These are phyloP conservation scores for Gossypium stocksii DNA, from an alignment of 345 rosid genomes.

Conservation along the genomic window DNA sequence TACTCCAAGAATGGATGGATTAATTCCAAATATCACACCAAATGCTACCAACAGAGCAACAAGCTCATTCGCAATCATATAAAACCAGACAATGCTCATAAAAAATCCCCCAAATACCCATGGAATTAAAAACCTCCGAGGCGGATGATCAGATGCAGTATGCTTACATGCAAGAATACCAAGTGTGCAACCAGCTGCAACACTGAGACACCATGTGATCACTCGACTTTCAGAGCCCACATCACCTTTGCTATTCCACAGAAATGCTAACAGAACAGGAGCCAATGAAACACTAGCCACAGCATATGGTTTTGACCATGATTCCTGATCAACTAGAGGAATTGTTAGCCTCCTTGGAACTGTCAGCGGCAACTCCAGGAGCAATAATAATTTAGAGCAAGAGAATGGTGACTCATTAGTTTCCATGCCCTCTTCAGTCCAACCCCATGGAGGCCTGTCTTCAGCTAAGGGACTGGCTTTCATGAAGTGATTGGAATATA, in stretches of 20 bases:
- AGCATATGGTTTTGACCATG: conserved; percentile 77
- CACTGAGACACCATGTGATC: conserved; percentile 40
- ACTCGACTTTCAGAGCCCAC: conserved; percentile 27
- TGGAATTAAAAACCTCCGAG: conserved; percentile 52
- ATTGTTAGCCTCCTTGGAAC: conserved; percentile 71
- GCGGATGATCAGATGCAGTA: conserved; percentile 60
- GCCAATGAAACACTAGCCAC: conserved; percentile 74
- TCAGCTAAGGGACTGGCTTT: conserved; percentile 29
- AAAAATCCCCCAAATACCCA: conserved; percentile 92
- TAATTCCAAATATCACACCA: conserved; percentile 58
- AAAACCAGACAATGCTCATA: conserved; percentile 93
- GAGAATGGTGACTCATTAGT: conserved; percentile 25
- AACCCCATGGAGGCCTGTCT: conserved; percentile 57
- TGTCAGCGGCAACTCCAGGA: conserved; percentile 67
- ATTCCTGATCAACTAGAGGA: conserved; percentile 61
- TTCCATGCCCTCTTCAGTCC: conserved; percentile 43
- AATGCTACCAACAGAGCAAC: conserved; percentile 73
- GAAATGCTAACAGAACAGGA: conserved; percentile 54
- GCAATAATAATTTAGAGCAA: conserved; percentile 36
- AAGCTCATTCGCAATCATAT: conserved; percentile 91
- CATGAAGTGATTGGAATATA: conserved; percentile 51
- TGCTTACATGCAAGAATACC: conserved; percentile 50
- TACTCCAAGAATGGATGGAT: conserved; percentile 80
- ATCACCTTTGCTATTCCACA: conserved; percentile 60
- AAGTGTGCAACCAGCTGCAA: conserved; percentile 46